Conservation (phyloP, 176 grass and related monocot species). For the Eleusine indica region DNA sequence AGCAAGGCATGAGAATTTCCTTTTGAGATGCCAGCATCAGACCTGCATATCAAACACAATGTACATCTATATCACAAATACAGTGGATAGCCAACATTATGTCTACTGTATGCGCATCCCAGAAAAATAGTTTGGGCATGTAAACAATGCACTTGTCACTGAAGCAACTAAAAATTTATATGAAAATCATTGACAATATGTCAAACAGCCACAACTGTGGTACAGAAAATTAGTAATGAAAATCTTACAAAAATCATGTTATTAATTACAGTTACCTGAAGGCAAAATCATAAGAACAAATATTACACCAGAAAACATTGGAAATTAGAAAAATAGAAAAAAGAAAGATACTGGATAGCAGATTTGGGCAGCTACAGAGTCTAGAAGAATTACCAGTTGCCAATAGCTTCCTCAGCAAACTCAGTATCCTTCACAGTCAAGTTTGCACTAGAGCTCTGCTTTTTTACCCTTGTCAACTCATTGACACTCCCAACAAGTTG, state of each 20-base stretch:
- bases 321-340: neutral
- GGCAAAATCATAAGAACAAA: slow-evolving; percentile 18
- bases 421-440: slow-evolving; percentile 43
- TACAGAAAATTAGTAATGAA: neutral
- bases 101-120: neutral
- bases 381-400: slow-evolving; percentile 57
- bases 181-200: neutral
- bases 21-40: slow-evolving; percentile 48
- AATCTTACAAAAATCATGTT: neutral
- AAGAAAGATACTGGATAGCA: slow-evolving; percentile 15
- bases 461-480: slow-evolving; percentile 54
- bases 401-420: slow-evolving; percentile 49
- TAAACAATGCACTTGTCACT: neutral
- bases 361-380: neutral
- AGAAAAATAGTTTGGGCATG: neutral
- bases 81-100: slow-evolving; percentile 10
- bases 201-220: slow-evolving; percentile 20
- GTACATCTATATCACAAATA: slow-evolving; percentile 30
- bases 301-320: slow-evolving; percentile 1
- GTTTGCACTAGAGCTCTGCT: slow-evolving; percentile 47
- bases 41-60: slow-evolving; percentile 47
- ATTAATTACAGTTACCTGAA: neutral
- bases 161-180: neutral
- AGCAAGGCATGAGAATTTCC: slow-evolving; percentile 45
- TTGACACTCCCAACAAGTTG: slow-evolving; percentile 45